Evolutionary conservation across 345 rosid genomes (phyloP), one percentile per base, ranked within the genome.

Genomic region (Eutrema heterophyllum): DNA sequence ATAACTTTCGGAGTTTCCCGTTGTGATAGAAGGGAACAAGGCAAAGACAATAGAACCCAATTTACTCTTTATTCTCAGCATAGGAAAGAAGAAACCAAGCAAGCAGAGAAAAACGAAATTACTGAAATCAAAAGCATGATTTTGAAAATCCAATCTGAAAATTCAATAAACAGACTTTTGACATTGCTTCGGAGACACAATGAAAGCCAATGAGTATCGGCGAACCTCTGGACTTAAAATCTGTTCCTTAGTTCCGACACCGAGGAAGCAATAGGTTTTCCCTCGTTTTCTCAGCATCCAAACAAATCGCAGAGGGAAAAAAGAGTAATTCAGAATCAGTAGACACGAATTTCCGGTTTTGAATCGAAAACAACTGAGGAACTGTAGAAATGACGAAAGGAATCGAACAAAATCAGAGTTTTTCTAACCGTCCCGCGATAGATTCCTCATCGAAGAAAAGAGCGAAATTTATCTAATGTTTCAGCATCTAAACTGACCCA

Each of bases 211-310:
- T 16, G 16, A 7, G 62, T 1, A 50, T 7, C 30, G 26, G n/a
- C n/a, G n/a, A n/a, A n/a, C n/a, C n/a, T n/a, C n/a, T n/a, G n/a
- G 21, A 21, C 21, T 21, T 21, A 21, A 21, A 21, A 21, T 21
- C 1, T 21, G 21, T 21, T 21, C 8, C 11, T 32, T 35, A n/a
- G 14, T 32, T 57, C 18, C 5, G 24, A 53, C 41, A 70, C 57
- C 11, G n/a, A 35, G 11, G 46, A 70, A 70, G 48, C 55, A 57
- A 49, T 40, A 52, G 4, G 12, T 54, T 54, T 77, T 40, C 11
- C 12, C 40, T 64, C 45, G 15, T 18, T 81, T 80, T 75, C 78
- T 64, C 60, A 29, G 81, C 53, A 57, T 43, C 76, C 60, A 84
- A 53, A 63, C 67, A 83, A 13, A 46, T 11, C 56, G 39, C 55